These are phyloP conservation scores for Butyriboletus loyo DNA, from an alignment of 768 basidiomycete genomes.

Conservation along the genomic window DNA sequence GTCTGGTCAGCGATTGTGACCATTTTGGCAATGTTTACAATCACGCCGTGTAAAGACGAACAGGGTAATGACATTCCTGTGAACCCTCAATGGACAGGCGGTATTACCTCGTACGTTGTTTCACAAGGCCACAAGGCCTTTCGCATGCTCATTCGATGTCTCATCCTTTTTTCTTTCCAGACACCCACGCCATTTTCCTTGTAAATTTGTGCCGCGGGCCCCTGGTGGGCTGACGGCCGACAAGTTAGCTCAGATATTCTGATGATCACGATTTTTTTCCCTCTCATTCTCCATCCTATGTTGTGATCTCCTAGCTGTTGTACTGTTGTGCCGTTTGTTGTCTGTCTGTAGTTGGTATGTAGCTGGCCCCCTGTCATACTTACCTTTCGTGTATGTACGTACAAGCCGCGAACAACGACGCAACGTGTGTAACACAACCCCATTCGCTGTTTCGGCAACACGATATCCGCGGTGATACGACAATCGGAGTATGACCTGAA, in stretches of 20 bases:
- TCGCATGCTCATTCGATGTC: not conserved
- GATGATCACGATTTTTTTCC: not conserved
- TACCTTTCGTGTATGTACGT: not conserved
- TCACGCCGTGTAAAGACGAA: constrained; percentile 28
- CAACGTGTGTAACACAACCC: not conserved
- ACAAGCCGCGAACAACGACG: not conserved
- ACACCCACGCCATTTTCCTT: constrained; percentile 26
- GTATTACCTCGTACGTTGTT: constrained; percentile 26
- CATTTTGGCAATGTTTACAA: constrained; percentile 35
- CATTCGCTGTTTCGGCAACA: not conserved
- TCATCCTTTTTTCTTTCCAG: constrained; percentile 1
- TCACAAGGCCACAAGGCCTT: not conserved
- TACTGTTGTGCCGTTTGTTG: not conserved
- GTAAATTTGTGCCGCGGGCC: constrained; percentile 24
- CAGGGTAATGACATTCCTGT: constrained; percentile 23
- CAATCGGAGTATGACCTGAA: not conserved
- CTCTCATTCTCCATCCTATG: not conserved
- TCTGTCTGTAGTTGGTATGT: not conserved
- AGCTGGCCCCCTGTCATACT: not conserved
- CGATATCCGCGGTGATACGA: not conserved
- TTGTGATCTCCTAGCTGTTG: not conserved
- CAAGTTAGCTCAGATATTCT: constrained; percentile 20
- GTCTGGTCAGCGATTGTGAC: constrained; percentile 35
- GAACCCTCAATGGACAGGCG: constrained; percentile 22
- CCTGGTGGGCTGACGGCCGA: constrained; percentile 11